phyloP scores from a whole-genome alignment of 495 filamentous ascomycete species.

The Geopyxis carbonaria region DNA sequence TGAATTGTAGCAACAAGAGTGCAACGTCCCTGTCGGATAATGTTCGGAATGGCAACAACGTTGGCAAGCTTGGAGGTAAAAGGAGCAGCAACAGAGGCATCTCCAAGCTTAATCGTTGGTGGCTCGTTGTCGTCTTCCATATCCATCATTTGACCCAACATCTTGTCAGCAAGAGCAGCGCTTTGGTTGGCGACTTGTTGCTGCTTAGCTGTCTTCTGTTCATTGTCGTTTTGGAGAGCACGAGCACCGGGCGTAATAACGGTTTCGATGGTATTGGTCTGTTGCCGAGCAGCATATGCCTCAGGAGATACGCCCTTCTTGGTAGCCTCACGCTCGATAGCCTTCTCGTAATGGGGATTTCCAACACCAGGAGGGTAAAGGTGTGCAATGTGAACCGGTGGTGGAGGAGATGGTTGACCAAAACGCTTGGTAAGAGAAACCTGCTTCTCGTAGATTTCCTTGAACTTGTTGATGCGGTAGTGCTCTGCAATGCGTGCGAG shows the following conservation, averaged over 20 bases:
- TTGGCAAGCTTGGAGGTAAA: conserved; percentile 97
- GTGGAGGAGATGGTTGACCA: conserved; percentile 77
- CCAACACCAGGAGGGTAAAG: conserved; percentile 77
- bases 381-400: conserved; percentile 79
- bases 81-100: conserved; percentile 90
- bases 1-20: conserved; percentile 96
- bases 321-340: conserved; percentile 62
- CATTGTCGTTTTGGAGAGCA: conserved; percentile 43
- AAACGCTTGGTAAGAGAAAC: conserved; percentile 75
- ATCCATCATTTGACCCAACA: conserved; percentile 80
- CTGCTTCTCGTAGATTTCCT: conserved; percentile 97
- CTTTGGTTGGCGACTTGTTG: conserved; percentile 51
- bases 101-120: conserved; percentile 89
- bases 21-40: conserved; percentile 91
- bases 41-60: conserved; percentile 94
- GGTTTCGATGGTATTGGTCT: conserved; percentile 37
- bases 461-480: conserved; percentile 86
- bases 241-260: conserved; percentile 55
- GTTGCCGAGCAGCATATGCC: conserved; percentile 25
- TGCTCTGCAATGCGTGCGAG: conserved; percentile 83
- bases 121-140: conserved; percentile 79
- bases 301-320: conserved; percentile 45
- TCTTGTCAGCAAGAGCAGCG: conserved; percentile 65
- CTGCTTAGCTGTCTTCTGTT: too few species aligned
- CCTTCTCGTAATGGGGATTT: conserved; percentile 94